Percentiles rank a stretch among this genome's conserved stretches.
Conservation (phyloP, 345 rosid species). For the Salix suchowensis region DNA sequence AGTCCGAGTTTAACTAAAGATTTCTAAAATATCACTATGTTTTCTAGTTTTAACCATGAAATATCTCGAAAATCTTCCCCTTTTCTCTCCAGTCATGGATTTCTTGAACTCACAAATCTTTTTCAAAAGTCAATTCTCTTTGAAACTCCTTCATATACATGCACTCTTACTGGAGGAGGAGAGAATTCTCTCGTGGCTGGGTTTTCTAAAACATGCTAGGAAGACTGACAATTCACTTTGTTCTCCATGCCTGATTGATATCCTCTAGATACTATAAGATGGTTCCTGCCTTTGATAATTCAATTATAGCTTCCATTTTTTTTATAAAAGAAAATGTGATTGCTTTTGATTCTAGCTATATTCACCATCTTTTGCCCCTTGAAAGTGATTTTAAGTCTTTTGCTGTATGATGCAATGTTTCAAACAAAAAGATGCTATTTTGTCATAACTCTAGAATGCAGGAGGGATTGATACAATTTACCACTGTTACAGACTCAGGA, state of each 20-base stretch:
- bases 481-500: constrained; percentile 50
- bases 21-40: not conserved
- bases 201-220: not conserved
- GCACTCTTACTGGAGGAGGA: not conserved
- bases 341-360: not conserved
- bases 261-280: not conserved
- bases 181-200: not conserved
- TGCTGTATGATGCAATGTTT: not conserved
- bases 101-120: not conserved
- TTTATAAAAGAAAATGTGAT: not conserved
- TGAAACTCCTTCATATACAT: not conserved
- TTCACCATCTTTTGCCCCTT: not conserved
- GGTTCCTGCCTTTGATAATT: not conserved
- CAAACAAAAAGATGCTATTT: not conserved
- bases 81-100: not conserved
- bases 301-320: not conserved
- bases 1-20: not conserved
- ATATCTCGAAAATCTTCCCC: not conserved
- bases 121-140: not conserved
- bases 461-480: constrained; percentile 27
- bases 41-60: not conserved
- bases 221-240: not conserved
- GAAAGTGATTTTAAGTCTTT: not conserved
- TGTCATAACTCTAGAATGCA: not conserved
- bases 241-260: not conserved